Evolutionary conservation across 1,284 basidiomycete genomes (phyloP).

Genomic region (Rhodotorula sp.): DNA sequence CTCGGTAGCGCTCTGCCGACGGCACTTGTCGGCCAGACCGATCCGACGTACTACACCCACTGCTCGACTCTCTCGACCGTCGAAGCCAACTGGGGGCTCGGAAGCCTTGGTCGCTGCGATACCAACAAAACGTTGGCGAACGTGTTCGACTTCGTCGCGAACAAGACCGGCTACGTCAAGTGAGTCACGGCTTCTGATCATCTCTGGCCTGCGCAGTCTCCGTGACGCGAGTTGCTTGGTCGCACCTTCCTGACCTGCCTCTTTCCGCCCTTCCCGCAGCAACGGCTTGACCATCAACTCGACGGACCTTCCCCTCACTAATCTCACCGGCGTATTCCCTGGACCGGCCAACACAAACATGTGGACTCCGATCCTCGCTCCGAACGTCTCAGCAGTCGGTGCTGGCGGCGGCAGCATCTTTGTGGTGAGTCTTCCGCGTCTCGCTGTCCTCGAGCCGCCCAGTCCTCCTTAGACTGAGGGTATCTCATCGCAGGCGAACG

Average conservation of each 20-base stretch:
- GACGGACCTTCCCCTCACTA: conserved; percentile 45
- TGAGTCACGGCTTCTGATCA: not conserved
- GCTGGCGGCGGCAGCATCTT: conserved; percentile 47
- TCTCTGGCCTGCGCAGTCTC: not conserved
- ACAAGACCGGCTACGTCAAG: conserved; percentile 42
- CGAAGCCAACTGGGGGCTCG: conserved; percentile 65
- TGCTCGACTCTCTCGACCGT: conserved; percentile 64
- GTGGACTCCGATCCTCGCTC: conserved; percentile 48
- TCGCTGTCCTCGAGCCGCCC: not conserved
- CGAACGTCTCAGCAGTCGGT: conserved; percentile 45
- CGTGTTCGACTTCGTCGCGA: conserved; percentile 57
- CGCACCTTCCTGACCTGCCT: not conserved
- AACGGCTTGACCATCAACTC: conserved; percentile 43
- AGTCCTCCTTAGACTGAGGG: too few species aligned
- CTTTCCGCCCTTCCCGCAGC: conserved; percentile 28
- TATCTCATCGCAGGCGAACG: conserved; percentile 7
- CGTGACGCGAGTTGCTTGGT: conserved; percentile 5
- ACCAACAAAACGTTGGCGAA: conserved; percentile 56
- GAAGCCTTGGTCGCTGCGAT: conserved; percentile 61
- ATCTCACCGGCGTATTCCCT: conserved; percentile 48
- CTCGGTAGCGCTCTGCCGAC: conserved; percentile 60
- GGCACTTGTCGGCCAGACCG: conserved; percentile 54
- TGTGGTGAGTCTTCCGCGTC: conserved; percentile 13
- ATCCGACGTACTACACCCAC: conserved; percentile 63
- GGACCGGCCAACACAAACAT: conserved; percentile 43